Evolutionary conservation across 2,329 filamentous ascomycete species (phyloP).

Genomic region (Sarocladium strictum): DNA sequence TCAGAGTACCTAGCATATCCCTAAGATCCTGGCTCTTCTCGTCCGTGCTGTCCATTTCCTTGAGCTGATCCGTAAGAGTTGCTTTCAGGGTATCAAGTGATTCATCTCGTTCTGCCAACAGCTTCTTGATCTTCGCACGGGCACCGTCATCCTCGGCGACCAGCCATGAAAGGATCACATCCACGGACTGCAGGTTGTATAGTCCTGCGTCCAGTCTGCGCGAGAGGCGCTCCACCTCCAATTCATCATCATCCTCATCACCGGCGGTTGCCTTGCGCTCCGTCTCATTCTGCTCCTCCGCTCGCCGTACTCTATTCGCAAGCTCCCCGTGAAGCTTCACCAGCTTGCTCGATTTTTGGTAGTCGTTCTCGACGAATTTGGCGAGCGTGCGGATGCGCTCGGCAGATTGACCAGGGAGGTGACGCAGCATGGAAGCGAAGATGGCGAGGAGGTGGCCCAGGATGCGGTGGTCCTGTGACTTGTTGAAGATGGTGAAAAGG

Average conservation of each 20-base stretch:
- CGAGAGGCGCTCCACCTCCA: constrained; percentile 67
- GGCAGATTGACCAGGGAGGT: constrained; percentile 70
- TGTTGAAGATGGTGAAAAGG: constrained; percentile 83
- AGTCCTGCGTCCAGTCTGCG: constrained; percentile 76
- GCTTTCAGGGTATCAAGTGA: constrained; percentile 54
- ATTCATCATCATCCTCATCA: constrained; percentile 35
- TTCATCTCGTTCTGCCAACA: constrained; percentile 65
- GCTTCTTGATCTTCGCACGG: constrained; percentile 52
- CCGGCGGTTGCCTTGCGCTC: constrained; percentile 11
- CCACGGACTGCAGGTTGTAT: constrained; percentile 75
- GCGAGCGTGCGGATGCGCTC: constrained; percentile 78
- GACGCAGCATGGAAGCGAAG: constrained; percentile 74
- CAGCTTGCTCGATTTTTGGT: constrained; percentile 74
- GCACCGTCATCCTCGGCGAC: constrained; percentile 82
- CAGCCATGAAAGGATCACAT: constrained; percentile 84
- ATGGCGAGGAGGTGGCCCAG: constrained; percentile 80
- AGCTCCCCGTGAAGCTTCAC: constrained; percentile 68
- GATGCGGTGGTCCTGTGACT: constrained; percentile 62
- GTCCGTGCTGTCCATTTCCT: constrained; percentile 48
- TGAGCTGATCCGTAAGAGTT: constrained; percentile 57
- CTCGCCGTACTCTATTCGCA: constrained; percentile 51
- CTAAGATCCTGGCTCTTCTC: constrained; percentile 51
- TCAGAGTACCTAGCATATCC: constrained; percentile 49
- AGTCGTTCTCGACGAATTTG: constrained; percentile 94
- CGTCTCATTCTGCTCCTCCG: constrained; percentile 41